Conservation (phyloP, 306 rosid genomes). For the Morella rubra region DNA sequence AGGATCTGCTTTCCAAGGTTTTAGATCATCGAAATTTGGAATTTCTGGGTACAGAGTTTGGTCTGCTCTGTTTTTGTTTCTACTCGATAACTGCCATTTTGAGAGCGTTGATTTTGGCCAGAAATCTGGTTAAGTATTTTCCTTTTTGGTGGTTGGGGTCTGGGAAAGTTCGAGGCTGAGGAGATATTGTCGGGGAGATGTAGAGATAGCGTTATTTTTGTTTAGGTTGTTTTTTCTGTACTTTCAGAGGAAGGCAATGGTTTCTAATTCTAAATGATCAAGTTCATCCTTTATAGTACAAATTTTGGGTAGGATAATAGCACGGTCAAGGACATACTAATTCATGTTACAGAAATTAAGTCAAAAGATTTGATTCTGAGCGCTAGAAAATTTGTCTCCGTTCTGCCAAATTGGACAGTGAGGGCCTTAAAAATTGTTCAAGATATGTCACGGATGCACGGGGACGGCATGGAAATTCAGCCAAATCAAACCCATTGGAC, state of each 20-base stretch:
- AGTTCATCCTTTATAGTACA: background rate
- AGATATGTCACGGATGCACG: background rate
- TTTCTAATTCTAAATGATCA: background rate
- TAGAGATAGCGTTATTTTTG: background rate
- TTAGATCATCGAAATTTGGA: background rate
- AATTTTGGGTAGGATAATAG: background rate
- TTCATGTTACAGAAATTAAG: background rate
- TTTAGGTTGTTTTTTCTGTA: no score
- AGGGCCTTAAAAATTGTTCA: background rate
- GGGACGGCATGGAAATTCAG: background rate
- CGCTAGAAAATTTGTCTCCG: background rate
- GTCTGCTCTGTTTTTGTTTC: background rate
- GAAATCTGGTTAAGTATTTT: background rate
- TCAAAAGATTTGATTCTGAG: background rate
- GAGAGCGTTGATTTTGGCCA: background rate
- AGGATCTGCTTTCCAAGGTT: background rate
- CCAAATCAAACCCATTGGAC: background rate
- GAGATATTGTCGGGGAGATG: background rate
- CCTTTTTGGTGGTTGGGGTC: background rate
- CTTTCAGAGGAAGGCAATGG: background rate
- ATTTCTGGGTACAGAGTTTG: background rate
- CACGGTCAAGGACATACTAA: background rate
- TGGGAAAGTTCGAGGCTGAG: background rate
- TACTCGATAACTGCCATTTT: background rate
- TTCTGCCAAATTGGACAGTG: background rate